phyloP scores from a whole-genome alignment of 495 filamentous ascomycete species.

The Talaromyces liani region DNA sequence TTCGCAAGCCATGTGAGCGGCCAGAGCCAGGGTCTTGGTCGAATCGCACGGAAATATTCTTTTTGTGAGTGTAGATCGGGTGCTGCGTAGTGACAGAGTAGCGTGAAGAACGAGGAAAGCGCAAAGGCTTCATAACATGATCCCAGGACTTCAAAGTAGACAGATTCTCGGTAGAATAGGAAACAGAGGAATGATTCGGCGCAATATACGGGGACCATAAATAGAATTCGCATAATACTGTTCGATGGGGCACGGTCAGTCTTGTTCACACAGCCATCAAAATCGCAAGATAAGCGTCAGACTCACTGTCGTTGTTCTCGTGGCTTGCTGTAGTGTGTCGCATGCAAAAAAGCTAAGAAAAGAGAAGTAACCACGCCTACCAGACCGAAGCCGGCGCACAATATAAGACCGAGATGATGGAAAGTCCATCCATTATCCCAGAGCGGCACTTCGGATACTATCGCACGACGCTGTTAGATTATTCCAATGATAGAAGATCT shows the following conservation, averaged over 20 bases:
- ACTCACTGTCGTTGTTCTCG: slow-evolving; percentile 71
- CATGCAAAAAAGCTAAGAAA: slow-evolving; percentile 65
- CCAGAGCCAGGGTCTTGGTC: slow-evolving; percentile 49
- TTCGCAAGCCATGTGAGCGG: slow-evolving; percentile 56
- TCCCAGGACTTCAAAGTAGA: slow-evolving; percentile 63
- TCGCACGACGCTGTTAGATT: slow-evolving; percentile 19
- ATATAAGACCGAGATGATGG: slow-evolving; percentile 37
- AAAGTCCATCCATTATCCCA: slow-evolving; percentile 45
- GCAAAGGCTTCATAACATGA: slow-evolving; percentile 78
- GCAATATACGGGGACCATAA: slow-evolving; percentile 70
- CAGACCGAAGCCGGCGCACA: slow-evolving; percentile 40
- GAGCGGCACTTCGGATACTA: slow-evolving; percentile 31
- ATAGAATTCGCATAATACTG: slow-evolving; percentile 72
- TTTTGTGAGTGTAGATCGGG: slow-evolving; percentile 66
- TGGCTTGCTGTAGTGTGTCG: slow-evolving; percentile 74
- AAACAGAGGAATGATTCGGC: slow-evolving; percentile 58
- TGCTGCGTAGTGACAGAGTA: slow-evolving; percentile 65
- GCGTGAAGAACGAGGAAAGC: slow-evolving; percentile 64
- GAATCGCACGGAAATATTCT: slow-evolving; percentile 59
- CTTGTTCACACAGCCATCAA: slow-evolving; percentile 10
- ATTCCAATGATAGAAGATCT: neutral
- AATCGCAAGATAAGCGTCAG: neutral
- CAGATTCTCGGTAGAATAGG: slow-evolving; percentile 58
- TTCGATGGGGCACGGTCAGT: neutral
- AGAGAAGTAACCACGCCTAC: slow-evolving; percentile 35